Base-by-base conservation (phyloP, 495 filamentous ascomycete species). In the Jackrogersella multiformis region DNA sequence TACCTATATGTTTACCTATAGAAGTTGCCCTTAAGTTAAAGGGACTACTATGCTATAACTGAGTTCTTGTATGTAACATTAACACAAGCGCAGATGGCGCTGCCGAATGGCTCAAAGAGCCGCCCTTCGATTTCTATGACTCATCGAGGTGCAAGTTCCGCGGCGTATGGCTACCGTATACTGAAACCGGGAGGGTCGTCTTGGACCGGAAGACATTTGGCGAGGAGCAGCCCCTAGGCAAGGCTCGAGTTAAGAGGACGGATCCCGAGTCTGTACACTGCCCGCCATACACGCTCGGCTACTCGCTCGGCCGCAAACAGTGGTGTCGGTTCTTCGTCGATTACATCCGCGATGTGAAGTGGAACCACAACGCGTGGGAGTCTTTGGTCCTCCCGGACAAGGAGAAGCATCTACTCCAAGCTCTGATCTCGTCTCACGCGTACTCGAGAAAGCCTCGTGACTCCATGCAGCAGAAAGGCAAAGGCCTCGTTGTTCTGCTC, bases 311-410 rank as follows among this genome's bases (percentile, higher is more conserved):
- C 21, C 90, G 92, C 68, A 96, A 96, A 78, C 77, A 90, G 0
- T 97, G 92, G 92, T 84, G 93, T 2, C 90, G 91, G 69, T 92
- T 95, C 69, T 87, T 86, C 28, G 84, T 97, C 52, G 89, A 90
- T 2, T 85, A 87, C 18, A 85, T 97, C 71, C 32, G 38, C 21
- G 78, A 81, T 21, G 82, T 88, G 18, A 82, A 83, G 21, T 97
- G 90, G 91, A 90, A 93, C 67, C 85, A 87, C 30, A 81, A 85
- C 20, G 91, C 92, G 3, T 96, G 93, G 74, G 86, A 89, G 51
- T 87, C 86, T 2, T 83, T 96, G 8, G 89, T 96, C 6, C 81
- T 97, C 2, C 87, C 88, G 0, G 79, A 84, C n/a, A 88, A 89
- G 59, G 90, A 92, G 60, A 96, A 96, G 71, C 81, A 81, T n/a